phyloP scores from a whole-genome alignment of 1,284 basidiomycete species.

The Tylopilus orsonianus region DNA sequence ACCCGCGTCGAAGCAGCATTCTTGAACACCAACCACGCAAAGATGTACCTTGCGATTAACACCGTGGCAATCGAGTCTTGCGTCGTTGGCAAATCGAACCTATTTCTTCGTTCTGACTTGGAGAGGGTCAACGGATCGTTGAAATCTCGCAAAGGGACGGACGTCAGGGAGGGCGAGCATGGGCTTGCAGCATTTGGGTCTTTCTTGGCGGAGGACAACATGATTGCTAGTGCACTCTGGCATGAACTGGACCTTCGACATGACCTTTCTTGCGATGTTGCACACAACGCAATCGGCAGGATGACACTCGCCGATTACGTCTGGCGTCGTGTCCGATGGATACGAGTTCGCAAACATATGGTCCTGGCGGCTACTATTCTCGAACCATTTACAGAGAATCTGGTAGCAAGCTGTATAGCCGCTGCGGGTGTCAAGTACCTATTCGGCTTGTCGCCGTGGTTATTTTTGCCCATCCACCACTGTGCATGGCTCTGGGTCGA shows the following conservation, averaged over 20 bases:
- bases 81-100: slow-evolving; percentile 95
- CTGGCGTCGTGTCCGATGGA: slow-evolving; percentile 87
- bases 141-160: slow-evolving; percentile 40
- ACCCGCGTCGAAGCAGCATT: slow-evolving; percentile 92
- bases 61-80: slow-evolving; percentile 87
- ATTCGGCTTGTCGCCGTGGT: slow-evolving; percentile 47
- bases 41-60: slow-evolving; percentile 99
- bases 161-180: slow-evolving; percentile 33
- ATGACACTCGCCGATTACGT: slow-evolving; percentile 84
- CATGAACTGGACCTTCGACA: slow-evolving; percentile 86
- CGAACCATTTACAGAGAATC: slow-evolving; percentile 88
- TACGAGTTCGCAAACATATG: slow-evolving; percentile 93
- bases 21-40: slow-evolving; percentile 95
- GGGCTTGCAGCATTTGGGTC: slow-evolving; percentile 81
- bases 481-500: slow-evolving; percentile 65
- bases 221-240: slow-evolving; percentile 89
- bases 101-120: slow-evolving; percentile 90
- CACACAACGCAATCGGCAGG: slow-evolving; percentile 83
- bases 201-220: slow-evolving; percentile 94
- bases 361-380: slow-evolving; percentile 77
- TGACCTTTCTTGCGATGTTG: slow-evolving; percentile 85
- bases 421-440: slow-evolving; percentile 58
- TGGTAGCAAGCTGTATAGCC: slow-evolving; percentile 68
- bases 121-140: slow-evolving; percentile 67
- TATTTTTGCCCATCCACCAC: slow-evolving; percentile 60